Evolutionary conservation across 352 stramenopile species (phyloP).

Genomic region (Aphanomyces invadans): DNA sequence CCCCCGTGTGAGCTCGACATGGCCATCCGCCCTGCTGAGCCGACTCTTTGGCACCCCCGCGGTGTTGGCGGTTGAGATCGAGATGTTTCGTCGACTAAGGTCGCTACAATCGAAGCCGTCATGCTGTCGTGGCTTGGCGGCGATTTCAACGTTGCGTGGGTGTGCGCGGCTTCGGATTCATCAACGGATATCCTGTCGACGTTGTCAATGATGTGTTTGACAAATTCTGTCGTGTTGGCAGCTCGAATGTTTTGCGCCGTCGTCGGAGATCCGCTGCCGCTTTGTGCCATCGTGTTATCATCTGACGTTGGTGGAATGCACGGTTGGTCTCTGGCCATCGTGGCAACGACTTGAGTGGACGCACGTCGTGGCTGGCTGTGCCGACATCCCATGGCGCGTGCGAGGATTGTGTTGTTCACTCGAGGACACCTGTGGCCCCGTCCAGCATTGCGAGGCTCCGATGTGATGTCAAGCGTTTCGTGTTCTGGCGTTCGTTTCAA

Average conservation of each 20-base stretch:
- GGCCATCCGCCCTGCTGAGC: not conserved
- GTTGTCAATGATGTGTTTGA: slow-evolving; percentile 3
- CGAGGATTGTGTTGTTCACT: not conserved
- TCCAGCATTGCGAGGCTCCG: not conserved
- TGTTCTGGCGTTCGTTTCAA: not conserved
- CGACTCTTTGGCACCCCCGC: not conserved
- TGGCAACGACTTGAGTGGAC: no score
- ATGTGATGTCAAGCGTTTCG: not conserved
- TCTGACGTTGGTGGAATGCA: no score
- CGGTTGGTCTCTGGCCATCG: no score
- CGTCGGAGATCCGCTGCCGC: not conserved
- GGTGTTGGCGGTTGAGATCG: slow-evolving; percentile 5
- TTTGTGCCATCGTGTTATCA: not conserved
- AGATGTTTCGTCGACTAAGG: not conserved
- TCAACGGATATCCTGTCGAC: not conserved
- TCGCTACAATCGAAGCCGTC: not conserved
- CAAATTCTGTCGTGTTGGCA: slow-evolving; percentile 8
- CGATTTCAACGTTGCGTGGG: slow-evolving; percentile 6
- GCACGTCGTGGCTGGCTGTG: not conserved
- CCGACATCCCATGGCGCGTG: not conserved
- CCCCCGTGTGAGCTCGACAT: not conserved
- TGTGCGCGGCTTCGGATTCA: not conserved
- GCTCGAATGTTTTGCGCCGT: not conserved
- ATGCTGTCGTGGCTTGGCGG: not conserved
- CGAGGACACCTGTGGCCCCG: not conserved